phyloP scores from a whole-genome alignment of 805 yeast species.

The Metschnikowia lachancei region DNA sequence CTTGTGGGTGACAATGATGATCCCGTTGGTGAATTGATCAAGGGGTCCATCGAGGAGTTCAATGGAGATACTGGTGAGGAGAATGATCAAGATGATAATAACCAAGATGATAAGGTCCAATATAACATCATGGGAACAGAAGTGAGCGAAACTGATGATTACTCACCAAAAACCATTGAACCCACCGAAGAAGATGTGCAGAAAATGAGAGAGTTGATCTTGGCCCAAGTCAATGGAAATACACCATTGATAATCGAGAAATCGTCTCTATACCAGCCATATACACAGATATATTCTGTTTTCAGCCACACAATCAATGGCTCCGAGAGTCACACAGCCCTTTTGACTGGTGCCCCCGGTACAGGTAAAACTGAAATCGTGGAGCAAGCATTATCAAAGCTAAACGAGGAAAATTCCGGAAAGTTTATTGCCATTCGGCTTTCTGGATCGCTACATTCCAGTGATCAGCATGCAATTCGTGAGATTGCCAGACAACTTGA shows the following conservation, averaged over 20 bases:
- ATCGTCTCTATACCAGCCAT: constrained; percentile 28
- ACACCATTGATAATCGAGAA: constrained; percentile 10
- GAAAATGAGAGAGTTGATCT: constrained; percentile 8
- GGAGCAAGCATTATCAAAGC: constrained; percentile 49
- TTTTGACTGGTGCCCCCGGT: constrained; percentile 77
- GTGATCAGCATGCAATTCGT: constrained; percentile 75
- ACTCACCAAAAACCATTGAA: background rate
- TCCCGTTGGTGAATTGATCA: background rate
- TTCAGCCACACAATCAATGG: constrained; percentile 62
- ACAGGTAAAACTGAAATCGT: constrained; percentile 72
- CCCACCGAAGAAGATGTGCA: constrained; percentile 7
- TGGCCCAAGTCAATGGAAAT: constrained; percentile 15
- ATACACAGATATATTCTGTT: constrained; percentile 52
- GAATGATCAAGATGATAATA: background rate
- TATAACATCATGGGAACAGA: too few species aligned
- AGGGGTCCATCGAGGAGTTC: background rate
- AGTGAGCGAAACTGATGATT: too few species aligned
- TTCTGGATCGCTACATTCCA: constrained; percentile 69
- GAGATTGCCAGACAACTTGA: constrained; percentile 86
- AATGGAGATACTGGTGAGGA: background rate
- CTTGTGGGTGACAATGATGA: too few species aligned
- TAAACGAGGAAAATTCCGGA: constrained; percentile 40
- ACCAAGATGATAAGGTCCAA: too few species aligned
- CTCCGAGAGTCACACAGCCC: constrained; percentile 76
- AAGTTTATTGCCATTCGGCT: constrained; percentile 62